Conservation (phyloP, 2,329 filamentous ascomycete genomes). For the Orbilia quercus region DNA sequence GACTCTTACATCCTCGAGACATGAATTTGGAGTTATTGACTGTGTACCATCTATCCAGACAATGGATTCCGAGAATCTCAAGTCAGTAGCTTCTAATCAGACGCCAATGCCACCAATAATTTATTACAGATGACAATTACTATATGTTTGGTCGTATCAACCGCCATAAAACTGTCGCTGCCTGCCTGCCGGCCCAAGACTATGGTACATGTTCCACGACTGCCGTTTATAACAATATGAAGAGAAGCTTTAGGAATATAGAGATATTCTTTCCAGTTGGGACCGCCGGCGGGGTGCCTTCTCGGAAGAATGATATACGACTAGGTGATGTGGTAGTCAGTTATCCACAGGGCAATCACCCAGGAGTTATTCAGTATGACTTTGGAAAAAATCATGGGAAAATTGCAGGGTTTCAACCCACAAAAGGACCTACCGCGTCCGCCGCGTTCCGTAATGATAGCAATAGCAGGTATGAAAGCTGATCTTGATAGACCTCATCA, state of each 20-base stretch:
- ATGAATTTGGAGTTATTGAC: constrained; percentile 38
- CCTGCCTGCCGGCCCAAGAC: constrained; percentile 28
- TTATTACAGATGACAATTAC: constrained; percentile 29
- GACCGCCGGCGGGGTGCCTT: constrained; percentile 30
- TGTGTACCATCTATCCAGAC: constrained; percentile 52
- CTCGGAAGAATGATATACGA: constrained; percentile 24
- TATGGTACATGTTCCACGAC: too few relatives aligned
- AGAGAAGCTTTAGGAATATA: constrained; percentile 12
- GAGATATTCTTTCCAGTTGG: constrained; percentile 28
- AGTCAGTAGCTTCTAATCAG: too few relatives aligned
- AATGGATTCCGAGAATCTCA: not conserved
- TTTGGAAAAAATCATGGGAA: constrained; percentile 2
- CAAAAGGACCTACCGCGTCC: too few relatives aligned
- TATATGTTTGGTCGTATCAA: constrained; percentile 32
- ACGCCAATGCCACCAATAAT: too few relatives aligned
- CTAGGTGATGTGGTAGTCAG: constrained; percentile 41
- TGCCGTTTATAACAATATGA: too few relatives aligned
- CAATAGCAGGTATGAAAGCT: constrained; percentile 4
- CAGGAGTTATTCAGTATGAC: constrained; percentile 28
- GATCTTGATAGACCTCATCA: not conserved
- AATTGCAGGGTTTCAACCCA: too few relatives aligned
- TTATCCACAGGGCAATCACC: not conserved
- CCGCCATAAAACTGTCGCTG: constrained; percentile 37
- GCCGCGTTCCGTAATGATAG: not conserved
- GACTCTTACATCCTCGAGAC: constrained; percentile 60